Base-by-base conservation (phyloP, 352 stramenopile species). In the Pseudoperonospora humuli region DNA sequence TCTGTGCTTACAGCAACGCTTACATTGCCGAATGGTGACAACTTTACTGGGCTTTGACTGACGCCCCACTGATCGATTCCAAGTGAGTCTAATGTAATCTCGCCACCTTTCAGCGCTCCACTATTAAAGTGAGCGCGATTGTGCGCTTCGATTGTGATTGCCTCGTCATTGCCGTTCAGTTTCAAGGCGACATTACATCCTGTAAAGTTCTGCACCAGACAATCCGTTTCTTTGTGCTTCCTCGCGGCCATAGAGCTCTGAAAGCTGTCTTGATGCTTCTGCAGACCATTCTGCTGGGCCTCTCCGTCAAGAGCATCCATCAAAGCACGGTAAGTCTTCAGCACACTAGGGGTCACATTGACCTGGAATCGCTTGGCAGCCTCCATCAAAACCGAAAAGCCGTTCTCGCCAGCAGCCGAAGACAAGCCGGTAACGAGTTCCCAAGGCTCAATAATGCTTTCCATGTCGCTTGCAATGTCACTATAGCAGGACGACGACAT, bases 291-390 rank as follows among this genome's bases (percentile, higher is more conserved):
- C 33, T 75, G 45, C 29, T 82, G 65, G 2, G 70, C 72, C 38
- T 84, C 74, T 11, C 70, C 72, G 11, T 83, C 75, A 27, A 88
- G 45, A 0, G 86, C 73, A 17, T 93, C 81, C 56, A 86, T 87
- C 32, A 93, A 31, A 9, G 74, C 70, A 36, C 73, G 73, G 23
- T 90, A 86, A 9, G 70, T 84, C 32, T 88, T 85, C 35, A 93
- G 20, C 13, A 88, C 54, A 25, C 69, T 75, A 3, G 75, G 73
- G 8, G 75, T 84, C 24, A 88, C 59, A 45, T 88, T 88, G 39
- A 88, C 74, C 41, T 88, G 75, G 50, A 88, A 84, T 9, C 68
- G 67, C 45, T 78, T 84, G 5, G 68, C 67, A 11, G 75, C 75
- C 32, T 87, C 75, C 19, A 81, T 58, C 27, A 84, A 54, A 11